These are phyloP conservation scores for Conticribra weissflogii DNA, from an alignment of 108 stramenopile species.

Conservation along the genomic window DNA sequence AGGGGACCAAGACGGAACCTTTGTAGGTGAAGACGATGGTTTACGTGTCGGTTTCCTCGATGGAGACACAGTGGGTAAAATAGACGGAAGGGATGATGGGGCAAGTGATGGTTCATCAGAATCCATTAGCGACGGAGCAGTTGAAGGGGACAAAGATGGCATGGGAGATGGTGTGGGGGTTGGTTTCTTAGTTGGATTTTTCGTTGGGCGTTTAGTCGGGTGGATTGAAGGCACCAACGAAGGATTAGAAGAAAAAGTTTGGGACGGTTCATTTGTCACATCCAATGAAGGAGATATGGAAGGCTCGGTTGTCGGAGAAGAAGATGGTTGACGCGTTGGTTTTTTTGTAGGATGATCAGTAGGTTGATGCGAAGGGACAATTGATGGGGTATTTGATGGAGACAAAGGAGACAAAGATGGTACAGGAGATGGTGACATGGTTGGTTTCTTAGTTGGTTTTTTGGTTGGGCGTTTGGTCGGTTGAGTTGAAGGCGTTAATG, in stretches of 20 bases:
- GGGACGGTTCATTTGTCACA: too few species aligned
- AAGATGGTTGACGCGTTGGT: background rate
- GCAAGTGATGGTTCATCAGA: background rate
- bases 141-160: background rate
- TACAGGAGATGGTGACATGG: too few species aligned
- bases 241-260: too few species aligned
- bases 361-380: slow-evolving; percentile 8
- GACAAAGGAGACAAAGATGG: too few species aligned
- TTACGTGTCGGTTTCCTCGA: too few species aligned
- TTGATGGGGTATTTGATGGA: background rate
- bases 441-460: background rate
- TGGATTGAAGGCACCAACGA: background rate
- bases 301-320: background rate
- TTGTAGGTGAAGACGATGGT: too few species aligned
- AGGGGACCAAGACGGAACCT: too few species aligned
- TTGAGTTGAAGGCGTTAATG: too few species aligned
- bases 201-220: background rate
- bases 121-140: too few species aligned
- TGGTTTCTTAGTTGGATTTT: background rate
- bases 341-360: slow-evolving; percentile 2
- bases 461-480: background rate
- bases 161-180: background rate
- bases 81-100: background rate
- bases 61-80: too few species aligned
- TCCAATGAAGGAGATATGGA: background rate